phyloP scores from a whole-genome alignment of 495 filamentous ascomycete genomes.

The Viridothelium virens region DNA sequence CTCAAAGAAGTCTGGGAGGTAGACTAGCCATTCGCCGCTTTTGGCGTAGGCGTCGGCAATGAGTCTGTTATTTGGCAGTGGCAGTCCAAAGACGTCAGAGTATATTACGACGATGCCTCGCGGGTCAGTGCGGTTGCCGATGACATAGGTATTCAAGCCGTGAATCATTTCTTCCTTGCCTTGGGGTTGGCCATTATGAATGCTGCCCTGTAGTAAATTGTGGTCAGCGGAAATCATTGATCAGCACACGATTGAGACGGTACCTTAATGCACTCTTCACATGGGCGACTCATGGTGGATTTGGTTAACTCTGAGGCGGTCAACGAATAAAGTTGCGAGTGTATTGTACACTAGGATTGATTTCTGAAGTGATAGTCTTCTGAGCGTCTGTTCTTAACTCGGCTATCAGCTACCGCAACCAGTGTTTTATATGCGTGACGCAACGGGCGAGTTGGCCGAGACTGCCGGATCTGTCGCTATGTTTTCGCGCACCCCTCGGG shows the following conservation, averaged over 20 bases:
- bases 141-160: conserved; percentile 37
- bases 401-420: neutral
- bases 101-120: conserved; percentile 37
- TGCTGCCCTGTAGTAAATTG: conserved; percentile 30
- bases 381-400: neutral
- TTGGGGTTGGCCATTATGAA: conserved; percentile 36
- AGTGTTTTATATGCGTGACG: neutral
- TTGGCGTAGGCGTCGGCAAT: conserved; percentile 42
- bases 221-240: neutral
- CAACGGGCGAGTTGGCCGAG: neutral
- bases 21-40: conserved; percentile 37
- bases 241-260: neutral
- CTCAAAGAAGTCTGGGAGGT: conserved; percentile 39
- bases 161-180: conserved; percentile 37
- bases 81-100: conserved; percentile 39
- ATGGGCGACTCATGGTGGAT: conserved; percentile 5
- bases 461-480: neutral
- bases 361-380: neutral
- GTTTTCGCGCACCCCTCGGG: neutral
- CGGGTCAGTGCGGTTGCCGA: conserved; percentile 36
- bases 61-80: conserved; percentile 37
- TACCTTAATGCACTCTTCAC: conserved; percentile 4
- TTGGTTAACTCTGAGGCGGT: neutral
- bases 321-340: neutral
- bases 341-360: too few species aligned